phyloP scores from a whole-genome alignment of 1,284 basidiomycete species.

The Calocybe gambosa region DNA sequence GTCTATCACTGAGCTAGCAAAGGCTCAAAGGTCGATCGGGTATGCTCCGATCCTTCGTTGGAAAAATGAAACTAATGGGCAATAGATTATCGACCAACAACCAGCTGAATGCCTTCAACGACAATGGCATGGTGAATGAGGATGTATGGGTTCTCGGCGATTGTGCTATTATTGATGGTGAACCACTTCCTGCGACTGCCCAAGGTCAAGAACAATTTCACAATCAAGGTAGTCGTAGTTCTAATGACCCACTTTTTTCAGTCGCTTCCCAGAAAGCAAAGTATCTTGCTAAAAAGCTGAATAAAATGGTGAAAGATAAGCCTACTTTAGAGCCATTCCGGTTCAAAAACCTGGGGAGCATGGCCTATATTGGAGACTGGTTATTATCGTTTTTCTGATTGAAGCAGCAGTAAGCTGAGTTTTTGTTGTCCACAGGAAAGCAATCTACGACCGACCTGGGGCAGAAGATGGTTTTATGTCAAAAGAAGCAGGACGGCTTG shows the following conservation, averaged over 20 bases:
- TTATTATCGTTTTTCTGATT: conserved; percentile 23
- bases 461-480: conserved; percentile 49
- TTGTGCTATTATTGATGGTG: conserved; percentile 55
- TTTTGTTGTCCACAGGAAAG: conserved; percentile 44
- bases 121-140: conserved; percentile 53
- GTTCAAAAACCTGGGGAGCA: conserved; percentile 67
- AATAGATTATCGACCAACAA: conserved; percentile 52
- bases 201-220: conserved; percentile 45
- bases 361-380: conserved; percentile 80
- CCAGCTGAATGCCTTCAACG: conserved; percentile 53
- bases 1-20: conserved; percentile 52
- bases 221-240: neutral
- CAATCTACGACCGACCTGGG: conserved; percentile 64
- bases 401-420: neutral
- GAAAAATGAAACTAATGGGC: neutral
- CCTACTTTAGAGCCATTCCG: conserved; percentile 45
- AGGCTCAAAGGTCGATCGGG: conserved; percentile 60
- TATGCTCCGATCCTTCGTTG: conserved; percentile 23
- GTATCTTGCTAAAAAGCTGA: conserved; percentile 67
- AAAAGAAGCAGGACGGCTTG: conserved; percentile 62
- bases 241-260: conserved; percentile 19
- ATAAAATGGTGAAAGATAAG: conserved; percentile 46
- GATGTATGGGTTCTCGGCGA: conserved; percentile 86
- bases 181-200: conserved; percentile 75
- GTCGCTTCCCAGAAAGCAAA: conserved; percentile 80